Conservation (phyloP, 1,284 basidiomycete genomes). For the Cronartium quercuum region DNA sequence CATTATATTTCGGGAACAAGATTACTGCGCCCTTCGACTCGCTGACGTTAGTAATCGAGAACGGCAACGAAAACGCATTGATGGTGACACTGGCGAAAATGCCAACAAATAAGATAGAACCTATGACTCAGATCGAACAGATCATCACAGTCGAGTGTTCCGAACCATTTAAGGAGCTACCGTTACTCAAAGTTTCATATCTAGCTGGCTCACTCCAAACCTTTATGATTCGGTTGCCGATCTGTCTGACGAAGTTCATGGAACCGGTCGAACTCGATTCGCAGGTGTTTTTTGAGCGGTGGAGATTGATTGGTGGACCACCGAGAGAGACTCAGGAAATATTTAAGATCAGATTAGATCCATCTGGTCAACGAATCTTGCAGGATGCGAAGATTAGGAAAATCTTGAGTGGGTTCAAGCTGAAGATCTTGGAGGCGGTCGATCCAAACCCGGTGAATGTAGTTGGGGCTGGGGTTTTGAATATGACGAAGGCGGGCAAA, state of each 20-base stretch:
- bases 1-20: conserved; percentile 95
- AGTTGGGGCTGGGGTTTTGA: conserved; percentile 85
- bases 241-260: conserved; percentile 84
- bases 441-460: conserved; percentile 64
- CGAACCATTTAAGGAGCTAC: conserved; percentile 68
- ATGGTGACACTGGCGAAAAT: conserved; percentile 81
- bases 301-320: conserved; percentile 92
- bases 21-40: conserved; percentile 75
- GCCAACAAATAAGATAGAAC: conserved; percentile 65
- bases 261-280: conserved; percentile 79
- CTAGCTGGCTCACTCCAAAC: conserved; percentile 85
- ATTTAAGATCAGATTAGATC: conserved; percentile 68
- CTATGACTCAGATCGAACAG: conserved; percentile 84
- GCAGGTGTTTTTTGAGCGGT: conserved; percentile 90
- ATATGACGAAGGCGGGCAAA: conserved; percentile 78
- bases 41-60: conserved; percentile 75
- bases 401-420: conserved; percentile 67
- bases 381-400: conserved; percentile 67
- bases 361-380: conserved; percentile 56
- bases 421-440: conserved; percentile 65
- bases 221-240: conserved; percentile 73
- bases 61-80: conserved; percentile 66
- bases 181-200: conserved; percentile 82
- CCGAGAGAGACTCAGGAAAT: conserved; percentile 84
- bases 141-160: conserved; percentile 90